phyloP scores from a whole-genome alignment of 495 filamentous ascomycete species.

The Hypoxylon fragiforme region DNA sequence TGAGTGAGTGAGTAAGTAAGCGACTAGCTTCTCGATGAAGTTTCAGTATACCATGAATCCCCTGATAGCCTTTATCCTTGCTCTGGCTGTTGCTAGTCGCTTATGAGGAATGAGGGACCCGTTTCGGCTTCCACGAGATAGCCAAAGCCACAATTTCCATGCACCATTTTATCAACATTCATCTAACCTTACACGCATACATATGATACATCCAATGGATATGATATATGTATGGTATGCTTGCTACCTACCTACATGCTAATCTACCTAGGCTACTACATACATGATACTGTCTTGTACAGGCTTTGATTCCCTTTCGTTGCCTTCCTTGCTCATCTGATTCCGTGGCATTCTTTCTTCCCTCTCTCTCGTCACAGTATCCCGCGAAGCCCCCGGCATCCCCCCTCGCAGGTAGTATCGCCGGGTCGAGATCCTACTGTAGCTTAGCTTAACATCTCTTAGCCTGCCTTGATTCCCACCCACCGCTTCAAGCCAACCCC shows the following conservation, averaged over 20 bases:
- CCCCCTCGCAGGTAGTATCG: slow-evolving; percentile 23
- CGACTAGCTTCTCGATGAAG: slow-evolving; percentile 5
- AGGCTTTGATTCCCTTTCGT: slow-evolving; percentile 3
- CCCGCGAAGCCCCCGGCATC: slow-evolving; percentile 5
- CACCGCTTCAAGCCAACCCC: slow-evolving; percentile 32
- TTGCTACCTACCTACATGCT: too few species aligned
- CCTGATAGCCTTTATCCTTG: too few species aligned
- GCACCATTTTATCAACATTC: slow-evolving; percentile 5
- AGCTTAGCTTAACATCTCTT: slow-evolving; percentile 29
- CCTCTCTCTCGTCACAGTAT: slow-evolving; percentile 13
- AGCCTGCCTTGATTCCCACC: slow-evolving; percentile 35
- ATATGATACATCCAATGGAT: too few species aligned
- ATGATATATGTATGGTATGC: too few species aligned
- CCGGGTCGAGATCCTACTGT: slow-evolving; percentile 25
- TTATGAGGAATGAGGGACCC: too few species aligned
- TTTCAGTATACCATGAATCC: too few species aligned
- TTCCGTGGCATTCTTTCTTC: slow-evolving; percentile 30
- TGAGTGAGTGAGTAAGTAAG: slow-evolving; percentile 32
- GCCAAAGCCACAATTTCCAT: slow-evolving; percentile 22
- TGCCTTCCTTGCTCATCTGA: slow-evolving; percentile 14
- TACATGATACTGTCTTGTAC: neutral
- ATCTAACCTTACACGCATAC: too few species aligned
- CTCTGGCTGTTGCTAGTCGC: too few species aligned
- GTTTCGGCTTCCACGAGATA: neutral
- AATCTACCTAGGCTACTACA: too few species aligned